phyloP scores from a whole-genome alignment of 2,329 filamentous ascomycete genomes.

The Rosellinia necatrix region DNA sequence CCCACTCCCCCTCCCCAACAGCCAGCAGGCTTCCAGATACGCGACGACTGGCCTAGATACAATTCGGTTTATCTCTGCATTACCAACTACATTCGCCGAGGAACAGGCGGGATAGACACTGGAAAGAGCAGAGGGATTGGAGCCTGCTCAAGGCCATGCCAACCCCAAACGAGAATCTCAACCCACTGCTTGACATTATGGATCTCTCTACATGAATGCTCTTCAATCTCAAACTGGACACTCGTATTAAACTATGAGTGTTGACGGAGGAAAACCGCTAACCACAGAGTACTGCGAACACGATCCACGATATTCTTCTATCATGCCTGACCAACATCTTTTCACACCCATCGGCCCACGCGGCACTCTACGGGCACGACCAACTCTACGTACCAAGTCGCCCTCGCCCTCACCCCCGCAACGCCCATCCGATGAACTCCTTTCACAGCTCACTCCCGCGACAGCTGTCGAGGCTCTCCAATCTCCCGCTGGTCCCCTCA shows the following conservation, averaged over 20 bases:
- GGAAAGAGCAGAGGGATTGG: conserved; percentile 19
- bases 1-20: too few species aligned
- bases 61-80: conserved; percentile 23
- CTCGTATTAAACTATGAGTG: conserved; percentile 29
- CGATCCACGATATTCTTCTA: conserved; percentile 31
- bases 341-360: conserved; percentile 45
- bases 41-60: conserved; percentile 26
- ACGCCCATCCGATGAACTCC: conserved; percentile 58
- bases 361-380: conserved; percentile 46
- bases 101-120: conserved; percentile 22
- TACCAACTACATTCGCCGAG: conserved; percentile 13
- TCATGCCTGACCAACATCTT: conserved; percentile 41
- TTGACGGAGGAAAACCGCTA: conserved; percentile 21
- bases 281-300: conserved; percentile 25
- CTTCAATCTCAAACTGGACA: conserved; percentile 26
- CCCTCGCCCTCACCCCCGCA: conserved; percentile 54
- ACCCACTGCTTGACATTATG: conserved; percentile 32
- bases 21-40: conserved; percentile 29
- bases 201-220: conserved; percentile 32
- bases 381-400: conserved; percentile 47
- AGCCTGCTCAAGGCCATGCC: conserved; percentile 31
- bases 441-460: conserved; percentile 64
- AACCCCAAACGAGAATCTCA: conserved; percentile 29
- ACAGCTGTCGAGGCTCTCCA: conserved; percentile 65
- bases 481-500: conserved; percentile 56